Evolutionary conservation across 257 asterid species (phyloP).

Genomic region (Lithospermum erythrorhizon): DNA sequence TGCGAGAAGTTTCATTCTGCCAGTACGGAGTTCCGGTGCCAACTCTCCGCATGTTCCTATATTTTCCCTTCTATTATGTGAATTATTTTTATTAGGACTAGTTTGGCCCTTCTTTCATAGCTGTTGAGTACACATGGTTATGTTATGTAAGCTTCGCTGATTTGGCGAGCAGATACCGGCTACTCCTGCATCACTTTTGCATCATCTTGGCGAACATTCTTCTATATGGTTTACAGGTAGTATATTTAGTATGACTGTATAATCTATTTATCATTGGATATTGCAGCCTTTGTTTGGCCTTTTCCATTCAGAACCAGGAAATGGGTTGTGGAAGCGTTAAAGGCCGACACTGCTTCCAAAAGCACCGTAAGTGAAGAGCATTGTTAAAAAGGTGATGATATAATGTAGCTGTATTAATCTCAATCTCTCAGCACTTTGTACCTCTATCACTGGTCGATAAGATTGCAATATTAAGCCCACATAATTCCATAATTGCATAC

Average conservation of each 20-base stretch:
- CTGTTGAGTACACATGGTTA: too few relatives aligned
- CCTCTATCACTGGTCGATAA: too few relatives aligned
- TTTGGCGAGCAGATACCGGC: too few relatives aligned
- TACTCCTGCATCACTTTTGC: too few relatives aligned
- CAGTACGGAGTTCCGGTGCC: too few relatives aligned
- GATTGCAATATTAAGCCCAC: too few relatives aligned
- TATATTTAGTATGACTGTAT: neutral
- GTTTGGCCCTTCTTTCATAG: too few relatives aligned
- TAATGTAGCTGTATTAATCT: neutral
- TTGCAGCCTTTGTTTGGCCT: conserved; percentile 82
- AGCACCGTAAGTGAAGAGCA: conserved; percentile 34
- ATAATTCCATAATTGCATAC: too few relatives aligned
- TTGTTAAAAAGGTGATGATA: neutral
- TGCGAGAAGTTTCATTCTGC: too few relatives aligned
- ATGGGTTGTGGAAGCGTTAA: conserved; percentile 77
- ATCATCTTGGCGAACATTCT: neutral
- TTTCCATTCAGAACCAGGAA: conserved; percentile 71
- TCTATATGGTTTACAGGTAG: too few relatives aligned
- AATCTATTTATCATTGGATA: conserved; percentile 2
- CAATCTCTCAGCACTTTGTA: too few relatives aligned
- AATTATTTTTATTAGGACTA: neutral
- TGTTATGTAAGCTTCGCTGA: too few relatives aligned
- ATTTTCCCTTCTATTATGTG: neutral
- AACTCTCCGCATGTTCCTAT: neutral
- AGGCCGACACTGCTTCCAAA: conserved; percentile 73